Conservation (phyloP, 2,329 filamentous ascomycete species). For the Penicillium glabrum region DNA sequence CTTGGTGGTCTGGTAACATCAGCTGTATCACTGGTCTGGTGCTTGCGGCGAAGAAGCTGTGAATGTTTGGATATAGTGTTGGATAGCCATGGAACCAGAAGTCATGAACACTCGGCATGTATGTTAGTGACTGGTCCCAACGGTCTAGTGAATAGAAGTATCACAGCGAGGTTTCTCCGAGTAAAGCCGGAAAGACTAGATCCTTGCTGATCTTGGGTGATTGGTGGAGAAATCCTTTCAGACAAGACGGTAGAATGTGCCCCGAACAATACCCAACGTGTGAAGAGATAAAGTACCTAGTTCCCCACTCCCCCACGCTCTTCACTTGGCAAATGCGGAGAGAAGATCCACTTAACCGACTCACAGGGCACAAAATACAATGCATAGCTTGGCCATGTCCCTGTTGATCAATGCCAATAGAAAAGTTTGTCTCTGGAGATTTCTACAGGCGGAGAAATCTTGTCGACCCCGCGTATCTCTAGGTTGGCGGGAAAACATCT, state of each 20-base stretch:
- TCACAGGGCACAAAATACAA: neutral
- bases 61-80: neutral
- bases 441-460: conserved; percentile 3
- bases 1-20: conserved; percentile 42
- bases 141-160: neutral
- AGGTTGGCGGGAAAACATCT: neutral
- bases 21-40: conserved; percentile 40
- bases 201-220: neutral
- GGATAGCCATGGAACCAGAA: neutral
- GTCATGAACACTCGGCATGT: too few relatives aligned
- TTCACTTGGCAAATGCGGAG: conserved; percentile 19
- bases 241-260: neutral
- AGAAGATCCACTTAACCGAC: neutral
- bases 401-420: neutral
- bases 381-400: neutral
- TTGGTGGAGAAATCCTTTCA: neutral
- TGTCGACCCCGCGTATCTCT: neutral
- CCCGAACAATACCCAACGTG: neutral
- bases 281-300: neutral
- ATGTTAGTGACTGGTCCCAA: too few relatives aligned
- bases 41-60: conserved; percentile 34
- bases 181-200: neutral
- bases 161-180: neutral
- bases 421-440: neutral
- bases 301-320: neutral